phyloP scores from a whole-genome alignment of 2,329 filamentous ascomycete species.

The Colletotrichum salicis region DNA sequence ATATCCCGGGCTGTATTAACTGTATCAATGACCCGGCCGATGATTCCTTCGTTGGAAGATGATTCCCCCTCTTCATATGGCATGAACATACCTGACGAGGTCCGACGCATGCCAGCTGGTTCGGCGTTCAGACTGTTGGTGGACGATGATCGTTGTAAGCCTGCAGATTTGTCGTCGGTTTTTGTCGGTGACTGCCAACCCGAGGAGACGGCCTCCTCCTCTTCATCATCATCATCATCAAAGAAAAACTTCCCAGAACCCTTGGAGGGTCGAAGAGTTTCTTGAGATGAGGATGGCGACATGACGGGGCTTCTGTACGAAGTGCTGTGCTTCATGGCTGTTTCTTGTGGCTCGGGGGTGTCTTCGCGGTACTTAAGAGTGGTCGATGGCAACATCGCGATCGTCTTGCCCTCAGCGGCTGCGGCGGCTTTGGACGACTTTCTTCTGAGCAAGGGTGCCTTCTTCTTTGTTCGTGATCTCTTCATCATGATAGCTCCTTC shows the following conservation, averaged over 20 bases:
- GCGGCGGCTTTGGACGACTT: constrained; percentile 52
- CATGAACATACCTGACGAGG: constrained; percentile 91
- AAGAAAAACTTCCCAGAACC: constrained; percentile 72
- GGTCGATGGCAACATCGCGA: constrained; percentile 87
- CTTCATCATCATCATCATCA: constrained; percentile 68
- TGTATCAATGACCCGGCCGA: constrained; percentile 85
- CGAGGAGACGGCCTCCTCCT: constrained; percentile 58
- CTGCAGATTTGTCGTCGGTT: constrained; percentile 39
- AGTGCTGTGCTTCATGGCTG: constrained; percentile 70
- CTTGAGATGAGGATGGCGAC: constrained; percentile 83
- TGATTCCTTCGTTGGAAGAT: constrained; percentile 70
- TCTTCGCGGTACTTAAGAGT: constrained; percentile 87
- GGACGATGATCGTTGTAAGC: constrained; percentile 60
- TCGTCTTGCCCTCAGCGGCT: constrained; percentile 80
- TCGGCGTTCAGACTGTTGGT: constrained; percentile 61
- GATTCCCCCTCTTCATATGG: constrained; percentile 80
- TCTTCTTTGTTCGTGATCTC: constrained; percentile 66
- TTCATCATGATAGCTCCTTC: constrained; percentile 88
- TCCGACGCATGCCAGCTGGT: constrained; percentile 76
- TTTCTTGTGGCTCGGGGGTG: constrained; percentile 73
- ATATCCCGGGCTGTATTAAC: constrained; percentile 79
- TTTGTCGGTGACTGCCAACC: constrained; percentile 38
- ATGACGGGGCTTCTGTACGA: constrained; percentile 61
- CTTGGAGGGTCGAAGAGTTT: constrained; percentile 79
- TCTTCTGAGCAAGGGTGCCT: constrained; percentile 63